Base-by-base conservation (phyloP, 2,329 filamentous ascomycete genomes). In the Exophiala lecanii-corni region DNA sequence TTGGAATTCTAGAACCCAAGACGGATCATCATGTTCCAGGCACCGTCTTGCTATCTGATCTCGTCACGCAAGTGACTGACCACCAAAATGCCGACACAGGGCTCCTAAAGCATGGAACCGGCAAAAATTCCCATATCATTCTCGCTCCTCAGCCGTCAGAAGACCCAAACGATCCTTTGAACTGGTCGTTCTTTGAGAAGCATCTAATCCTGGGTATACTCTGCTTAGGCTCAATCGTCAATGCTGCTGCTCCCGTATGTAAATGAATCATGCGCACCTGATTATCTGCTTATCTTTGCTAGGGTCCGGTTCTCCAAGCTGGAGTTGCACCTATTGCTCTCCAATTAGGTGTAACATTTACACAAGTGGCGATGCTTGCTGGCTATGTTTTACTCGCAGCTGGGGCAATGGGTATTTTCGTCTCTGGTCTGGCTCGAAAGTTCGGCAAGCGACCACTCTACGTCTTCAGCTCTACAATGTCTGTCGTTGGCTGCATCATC, bases 401-500 rank as follows among this genome's bases (percentile, higher is more conserved):
- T 3, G 50, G 43, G 6, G 36, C 39, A 28, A 28, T 37, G 18
- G 43, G 43, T 17, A 39, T 43, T 2, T 46, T 47, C 13, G 47
- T 45, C 20, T 65, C 69, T 9, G 58, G 56, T 7, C 47, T 68
- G 0, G 54, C 62, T 1, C 60, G 58, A 6, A 70, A 66, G 47
- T 68, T 66, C 41, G 68, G 67, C 1, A 64, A 68, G 17, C 57
- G 63, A 3, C 67, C 68, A 0, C 57, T 69, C 2, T 57, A 67
- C 10, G 64, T 69, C 51, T 23, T 51, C 6, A 68, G 62, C 36
- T 51, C 56, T 5, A 17, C 64, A 3, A 36, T 62, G 4, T 60
- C 60, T 7, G 33, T 64, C 2, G 59, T 54, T 10, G 68, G 64
- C 0, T 58, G 60, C 4, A 56, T 60, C n/a, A 62, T 65, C 56